These are phyloP conservation scores for Tuber melanosporum DNA, from an alignment of 495 filamentous ascomycete species.

Conservation along the genomic window DNA sequence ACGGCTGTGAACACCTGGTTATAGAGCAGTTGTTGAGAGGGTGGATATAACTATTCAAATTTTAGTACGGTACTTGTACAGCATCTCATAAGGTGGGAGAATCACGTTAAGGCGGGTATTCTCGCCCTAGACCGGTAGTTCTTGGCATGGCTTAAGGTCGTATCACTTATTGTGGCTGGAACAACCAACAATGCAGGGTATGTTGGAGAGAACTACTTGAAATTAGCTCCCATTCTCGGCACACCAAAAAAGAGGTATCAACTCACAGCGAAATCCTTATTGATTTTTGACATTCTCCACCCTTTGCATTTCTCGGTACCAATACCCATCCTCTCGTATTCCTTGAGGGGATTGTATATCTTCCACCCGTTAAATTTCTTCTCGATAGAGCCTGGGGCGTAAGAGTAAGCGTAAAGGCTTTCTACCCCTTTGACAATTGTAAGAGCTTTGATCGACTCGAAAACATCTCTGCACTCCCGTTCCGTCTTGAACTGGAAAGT, in stretches of 20 bases:
- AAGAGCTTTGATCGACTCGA: slow-evolving; percentile 74
- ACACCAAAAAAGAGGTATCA: slow-evolving; percentile 5
- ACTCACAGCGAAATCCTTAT: slow-evolving; percentile 67
- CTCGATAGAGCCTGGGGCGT: slow-evolving; percentile 66
- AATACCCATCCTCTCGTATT: slow-evolving; percentile 41
- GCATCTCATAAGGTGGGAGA: slow-evolving; percentile 55
- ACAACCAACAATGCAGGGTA: slow-evolving; percentile 83
- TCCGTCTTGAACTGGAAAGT: slow-evolving; percentile 81
- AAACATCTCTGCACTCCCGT: slow-evolving; percentile 71
- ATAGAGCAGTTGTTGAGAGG: slow-evolving; percentile 96
- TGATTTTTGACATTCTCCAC: slow-evolving; percentile 89
- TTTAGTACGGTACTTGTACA: slow-evolving; percentile 15
- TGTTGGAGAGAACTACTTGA: slow-evolving; percentile 74
- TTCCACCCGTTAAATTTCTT: slow-evolving; percentile 73
- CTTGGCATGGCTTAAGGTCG: slow-evolving; percentile 88
- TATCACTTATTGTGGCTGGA: slow-evolving; percentile 85
- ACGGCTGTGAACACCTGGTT: slow-evolving; percentile 85
- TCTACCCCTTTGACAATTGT: slow-evolving; percentile 80
- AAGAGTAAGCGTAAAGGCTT: slow-evolving; percentile 86
- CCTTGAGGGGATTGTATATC: slow-evolving; percentile 66
- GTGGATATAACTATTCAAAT: slow-evolving; percentile 62
- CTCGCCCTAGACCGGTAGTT: slow-evolving; percentile 78
- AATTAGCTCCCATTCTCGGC: slow-evolving; percentile 38
- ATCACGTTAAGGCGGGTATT: slow-evolving; percentile 82
- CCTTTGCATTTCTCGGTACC: slow-evolving; percentile 49